Evolutionary conservation across 2,329 filamentous ascomycete species (phyloP).

Genomic region (Biscogniauxia mediterranea): DNA sequence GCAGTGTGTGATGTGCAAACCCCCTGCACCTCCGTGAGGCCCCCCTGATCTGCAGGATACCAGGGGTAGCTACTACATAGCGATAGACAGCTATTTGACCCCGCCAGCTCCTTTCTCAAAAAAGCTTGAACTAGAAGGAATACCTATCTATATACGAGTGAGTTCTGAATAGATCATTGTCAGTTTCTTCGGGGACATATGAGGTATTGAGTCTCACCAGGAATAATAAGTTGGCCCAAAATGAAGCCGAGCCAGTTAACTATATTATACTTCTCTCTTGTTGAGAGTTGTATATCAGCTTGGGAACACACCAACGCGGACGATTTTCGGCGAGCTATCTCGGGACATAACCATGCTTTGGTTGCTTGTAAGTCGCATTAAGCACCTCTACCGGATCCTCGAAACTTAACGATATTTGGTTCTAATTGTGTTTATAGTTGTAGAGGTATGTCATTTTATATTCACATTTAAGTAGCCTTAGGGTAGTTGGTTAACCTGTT

Average conservation of each 20-base stretch:
- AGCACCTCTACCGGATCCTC: background rate
- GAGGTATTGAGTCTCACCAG: background rate
- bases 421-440: constrained; percentile 11
- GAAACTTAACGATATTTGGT: background rate
- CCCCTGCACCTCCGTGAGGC: constrained; percentile 12
- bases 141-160: background rate
- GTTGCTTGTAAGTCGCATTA: constrained; percentile 30
- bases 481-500: background rate
- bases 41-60: constrained; percentile 27
- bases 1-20: constrained; percentile 23
- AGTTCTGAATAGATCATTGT: background rate
- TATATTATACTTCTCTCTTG: constrained; percentile 10
- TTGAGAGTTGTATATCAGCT: constrained; percentile 10
- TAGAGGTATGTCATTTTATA: constrained; percentile 18
- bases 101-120: constrained; percentile 10
- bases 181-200: background rate
- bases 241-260: constrained; percentile 20
- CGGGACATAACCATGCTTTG: constrained; percentile 25
- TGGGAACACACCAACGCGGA: constrained; percentile 27
- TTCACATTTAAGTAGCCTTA: background rate
- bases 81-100: constrained; percentile 16
- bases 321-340: constrained; percentile 28
- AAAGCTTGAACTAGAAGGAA: background rate
- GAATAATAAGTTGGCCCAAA: constrained; percentile 2
- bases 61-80: constrained; percentile 7